phyloP scores from a whole-genome alignment of 1,284 basidiomycete genomes.

The Cryptococcus sp. region DNA sequence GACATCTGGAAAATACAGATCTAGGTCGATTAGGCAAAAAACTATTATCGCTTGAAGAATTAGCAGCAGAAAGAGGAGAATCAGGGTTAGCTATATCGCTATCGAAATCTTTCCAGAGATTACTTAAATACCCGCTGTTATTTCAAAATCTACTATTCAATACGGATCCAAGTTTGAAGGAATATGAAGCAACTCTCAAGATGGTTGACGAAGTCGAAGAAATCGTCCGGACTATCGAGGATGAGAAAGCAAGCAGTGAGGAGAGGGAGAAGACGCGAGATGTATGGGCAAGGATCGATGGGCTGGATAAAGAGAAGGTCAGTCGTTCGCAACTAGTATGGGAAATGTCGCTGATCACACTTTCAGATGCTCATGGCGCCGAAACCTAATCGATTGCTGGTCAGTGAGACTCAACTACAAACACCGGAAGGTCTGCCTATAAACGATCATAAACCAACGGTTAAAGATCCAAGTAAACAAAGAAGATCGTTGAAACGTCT shows the following conservation, averaged over 20 bases:
- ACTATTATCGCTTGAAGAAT: constrained; percentile 62
- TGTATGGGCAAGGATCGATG: constrained; percentile 91
- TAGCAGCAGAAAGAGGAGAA: constrained; percentile 78
- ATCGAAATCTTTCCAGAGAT: constrained; percentile 92
- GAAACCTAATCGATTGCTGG: constrained; percentile 77
- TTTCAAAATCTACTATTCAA: constrained; percentile 95
- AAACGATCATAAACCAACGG: constrained; percentile 33
- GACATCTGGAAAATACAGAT: constrained; percentile 66
- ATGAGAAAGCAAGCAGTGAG: constrained; percentile 93
- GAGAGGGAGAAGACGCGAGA: constrained; percentile 91
- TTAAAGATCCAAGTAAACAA: constrained; percentile 40
- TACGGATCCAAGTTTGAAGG: constrained; percentile 92
- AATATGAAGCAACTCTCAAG: constrained; percentile 90
- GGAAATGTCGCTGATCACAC: not conserved
- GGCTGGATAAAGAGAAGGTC: constrained; percentile 76
- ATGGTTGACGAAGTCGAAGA: constrained; percentile 97
- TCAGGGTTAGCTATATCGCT: constrained; percentile 88
- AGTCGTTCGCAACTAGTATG: constrained; percentile 37
- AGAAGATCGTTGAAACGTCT: constrained; percentile 75
- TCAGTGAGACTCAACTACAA: constrained; percentile 62
- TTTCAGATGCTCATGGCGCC: constrained; percentile 67
- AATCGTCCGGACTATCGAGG: constrained; percentile 92
- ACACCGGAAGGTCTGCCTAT: constrained; percentile 48
- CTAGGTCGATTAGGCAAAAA: constrained; percentile 15
- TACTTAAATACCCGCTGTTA: constrained; percentile 93